Conservation (phyloP, 2,329 filamentous ascomycete species). For the Cytospora schulzeri region DNA sequence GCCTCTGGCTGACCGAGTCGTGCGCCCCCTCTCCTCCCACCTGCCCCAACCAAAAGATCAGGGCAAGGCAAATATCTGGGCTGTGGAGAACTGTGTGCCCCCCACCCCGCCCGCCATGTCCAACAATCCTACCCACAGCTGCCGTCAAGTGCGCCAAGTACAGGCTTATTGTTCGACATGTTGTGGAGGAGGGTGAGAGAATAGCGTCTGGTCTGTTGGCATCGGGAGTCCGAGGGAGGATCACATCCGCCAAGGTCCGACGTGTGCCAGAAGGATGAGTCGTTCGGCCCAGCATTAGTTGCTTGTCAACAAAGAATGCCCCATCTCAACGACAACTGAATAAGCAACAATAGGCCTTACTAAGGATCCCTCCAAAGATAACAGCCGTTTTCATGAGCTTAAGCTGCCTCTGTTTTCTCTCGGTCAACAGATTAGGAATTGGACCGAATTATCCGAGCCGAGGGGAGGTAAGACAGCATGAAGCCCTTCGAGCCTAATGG, state of each 20-base stretch:
- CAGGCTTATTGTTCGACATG: not conserved
- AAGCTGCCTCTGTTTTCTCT: not conserved
- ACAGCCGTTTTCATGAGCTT: too few species aligned
- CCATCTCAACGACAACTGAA: not conserved
- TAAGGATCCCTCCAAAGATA: not conserved
- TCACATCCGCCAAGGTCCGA: not conserved
- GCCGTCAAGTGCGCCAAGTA: not conserved
- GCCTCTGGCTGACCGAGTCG: too few species aligned
- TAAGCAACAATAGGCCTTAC: not conserved
- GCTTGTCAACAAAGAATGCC: not conserved
- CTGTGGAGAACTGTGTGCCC: not conserved
- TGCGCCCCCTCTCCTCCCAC: too few species aligned
- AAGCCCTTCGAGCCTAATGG: not conserved
- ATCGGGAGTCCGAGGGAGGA: not conserved
- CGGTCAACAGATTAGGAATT: not conserved
- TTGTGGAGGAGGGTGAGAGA: not conserved
- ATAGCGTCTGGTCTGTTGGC: not conserved
- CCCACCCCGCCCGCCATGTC: not conserved
- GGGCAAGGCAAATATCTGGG: not conserved
- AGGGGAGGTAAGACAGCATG: constrained; percentile 12
- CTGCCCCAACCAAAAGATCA: not conserved
- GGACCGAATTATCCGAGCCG: constrained; percentile 12
- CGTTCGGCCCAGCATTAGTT: not conserved
- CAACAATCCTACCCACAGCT: not conserved
- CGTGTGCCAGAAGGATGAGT: not conserved